These are phyloP conservation scores for Cymodocea nodosa DNA, from an alignment of 116 monocot genomes.

Conservation along the genomic window DNA sequence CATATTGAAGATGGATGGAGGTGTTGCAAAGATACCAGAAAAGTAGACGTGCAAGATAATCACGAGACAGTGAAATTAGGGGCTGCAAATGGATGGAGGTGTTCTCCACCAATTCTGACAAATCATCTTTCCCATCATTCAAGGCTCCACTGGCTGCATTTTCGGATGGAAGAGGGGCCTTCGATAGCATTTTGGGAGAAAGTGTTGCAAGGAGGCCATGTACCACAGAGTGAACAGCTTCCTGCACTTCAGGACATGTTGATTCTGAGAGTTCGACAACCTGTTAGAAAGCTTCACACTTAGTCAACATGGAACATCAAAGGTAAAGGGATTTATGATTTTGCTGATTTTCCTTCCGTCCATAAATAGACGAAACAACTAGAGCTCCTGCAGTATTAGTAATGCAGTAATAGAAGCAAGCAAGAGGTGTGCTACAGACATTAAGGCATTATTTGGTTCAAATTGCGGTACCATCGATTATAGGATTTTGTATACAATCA, in stretches of 20 bases:
- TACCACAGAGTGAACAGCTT: constrained; percentile 60
- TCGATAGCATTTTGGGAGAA: constrained; percentile 73
- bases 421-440: too few relatives aligned
- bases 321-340: too few relatives aligned
- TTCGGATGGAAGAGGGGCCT: constrained; percentile 34
- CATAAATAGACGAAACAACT: too few relatives aligned
- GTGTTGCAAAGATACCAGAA: constrained; percentile 61
- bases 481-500: too few relatives aligned
- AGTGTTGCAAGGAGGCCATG: constrained; percentile 90
- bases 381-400: too few relatives aligned
- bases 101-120: constrained; percentile 61
- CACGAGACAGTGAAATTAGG: constrained; percentile 69
- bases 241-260: constrained; percentile 49
- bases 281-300: constrained; percentile 15
- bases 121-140: constrained; percentile 50
- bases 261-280: constrained; percentile 81
- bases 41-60: constrained; percentile 81
- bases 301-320: too few relatives aligned
- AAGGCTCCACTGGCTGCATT: constrained; percentile 26
- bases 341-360: too few relatives aligned
- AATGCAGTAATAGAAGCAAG: too few relatives aligned
- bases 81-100: constrained; percentile 70
- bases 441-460: too few relatives aligned
- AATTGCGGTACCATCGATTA: too few relatives aligned
- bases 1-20: background rate